Base-by-base conservation (phyloP, 768 basidiomycete species). In the Lactarius hatsudake region DNA sequence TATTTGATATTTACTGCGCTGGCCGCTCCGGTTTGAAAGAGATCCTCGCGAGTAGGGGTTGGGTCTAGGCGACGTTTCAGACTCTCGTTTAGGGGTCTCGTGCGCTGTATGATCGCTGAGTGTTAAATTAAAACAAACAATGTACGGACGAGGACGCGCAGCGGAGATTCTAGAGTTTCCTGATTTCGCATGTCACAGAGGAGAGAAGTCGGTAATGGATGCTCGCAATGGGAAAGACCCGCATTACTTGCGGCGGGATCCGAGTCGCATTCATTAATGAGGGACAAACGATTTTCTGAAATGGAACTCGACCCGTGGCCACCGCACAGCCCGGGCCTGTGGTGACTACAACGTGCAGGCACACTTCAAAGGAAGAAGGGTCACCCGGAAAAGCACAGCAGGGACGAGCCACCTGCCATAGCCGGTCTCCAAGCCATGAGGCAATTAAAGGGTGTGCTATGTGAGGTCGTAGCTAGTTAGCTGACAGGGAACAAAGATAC, bases 71-170 rank as follows among this genome's bases (percentile, higher is more conserved):
- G 20, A 18, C 13, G n/a, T 28, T 40, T 34, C 38, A 28, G 28
- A 36, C 23, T 7, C 26, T 61, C 34, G 32, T 23, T n/a, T 62
- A 34, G 32, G 32, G 42, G 30, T 56, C 10, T 48, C 60, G 17
- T 38, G 57, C 66, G 48, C 43, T 40, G 57, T 26, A 43, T 20
- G 36, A 40, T 63, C 38, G 53, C 62, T 62, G 62, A 63, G 53
- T 63, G 23, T 32, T 43, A 55, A 63, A 63, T 55, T 30, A 17
- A 38, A n/a, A 9, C 30, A 13, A 30, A 18, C 3, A 42, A 20
- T 51, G n/a, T 30, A 42, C 28, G 59, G 36, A 36, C 45, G 40
- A 28, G 65, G 20, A 51, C 53, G 23, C 26, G 32, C 53, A 28
- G 42, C 32, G 30, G 32, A 23, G 17, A 34, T 32, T 51, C 38